Base-by-base conservation (phyloP, 202 grass and related monocot species). In the Digitaria exilis region DNA sequence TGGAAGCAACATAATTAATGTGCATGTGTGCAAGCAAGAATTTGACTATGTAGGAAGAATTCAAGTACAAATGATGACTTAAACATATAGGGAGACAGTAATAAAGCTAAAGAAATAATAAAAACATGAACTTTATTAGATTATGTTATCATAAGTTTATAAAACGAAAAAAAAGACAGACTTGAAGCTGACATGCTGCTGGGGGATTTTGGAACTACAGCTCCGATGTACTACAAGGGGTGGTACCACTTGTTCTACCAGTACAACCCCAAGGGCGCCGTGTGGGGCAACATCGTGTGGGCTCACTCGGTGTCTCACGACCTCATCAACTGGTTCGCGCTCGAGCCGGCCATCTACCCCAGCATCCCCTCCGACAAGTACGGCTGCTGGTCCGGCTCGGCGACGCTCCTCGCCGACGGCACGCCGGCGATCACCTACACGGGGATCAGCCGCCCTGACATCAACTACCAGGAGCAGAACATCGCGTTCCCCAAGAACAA, bases 241-340 rank as follows among this genome's bases (percentile, higher is more conserved):
- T 62, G 75, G 75, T 78, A 78, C 1, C 75, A 78, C 10, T 5
- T 78, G 1, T 78, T 78, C 41, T 78, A 78, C 75, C 75, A 63
- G 9, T 61, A 77, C 16, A 77, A 89, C 37, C 84, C 81, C 9
- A 59, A 66, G 5, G 62, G 62, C 9, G 26, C 72, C 2, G 44
- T 65, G 12, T 77, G 80, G 69, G 82, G 77, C 13, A 82, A 81
- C 71, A 88, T 82, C 17, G 71, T 84, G 6, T 91, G 89, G 85
- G 89, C 69, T 0, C 89, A 91, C 77, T 91, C 85, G 5, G 82
- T 91, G 0, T 91, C 89, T 0, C 66, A 14, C 1, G 85, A 91
- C 35, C 54, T 88, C 21, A 85, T 91, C 85, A 82, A 88, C 69
- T 91, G 85, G 89, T 57, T 64, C 5, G 68, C 80, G 4, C 75